Evolutionary conservation across 352 stramenopile genomes (phyloP).

Genomic region (Elongisporangium anandrum): DNA sequence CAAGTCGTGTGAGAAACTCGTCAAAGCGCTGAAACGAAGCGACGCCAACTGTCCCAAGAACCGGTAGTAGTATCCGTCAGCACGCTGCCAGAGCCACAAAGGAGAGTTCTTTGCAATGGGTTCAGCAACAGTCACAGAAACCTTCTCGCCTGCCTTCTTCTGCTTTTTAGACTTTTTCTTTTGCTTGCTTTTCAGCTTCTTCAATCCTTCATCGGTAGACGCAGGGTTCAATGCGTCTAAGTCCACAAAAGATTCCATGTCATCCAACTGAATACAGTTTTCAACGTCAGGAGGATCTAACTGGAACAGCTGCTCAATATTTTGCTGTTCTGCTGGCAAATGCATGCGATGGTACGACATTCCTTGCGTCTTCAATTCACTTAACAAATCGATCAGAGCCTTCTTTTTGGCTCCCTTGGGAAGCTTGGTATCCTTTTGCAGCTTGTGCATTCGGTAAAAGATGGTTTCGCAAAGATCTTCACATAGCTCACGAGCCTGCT

Average conservation of each 20-base stretch:
- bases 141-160: constrained; percentile 11
- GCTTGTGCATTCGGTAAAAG: constrained; percentile 92
- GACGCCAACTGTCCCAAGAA: constrained; percentile 76
- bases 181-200: constrained; percentile 20
- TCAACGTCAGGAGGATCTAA: constrained; percentile 81
- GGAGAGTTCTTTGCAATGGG: constrained; percentile 46
- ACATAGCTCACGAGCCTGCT: constrained; percentile 71
- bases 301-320: constrained; percentile 80
- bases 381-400: constrained; percentile 94
- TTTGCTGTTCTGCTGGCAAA: constrained; percentile 62
- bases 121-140: constrained; percentile 8
- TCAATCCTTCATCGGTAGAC: constrained; percentile 8
- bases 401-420: constrained; percentile 97
- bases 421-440: constrained; percentile 72
- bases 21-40: constrained; percentile 73
- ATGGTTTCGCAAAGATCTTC: constrained; percentile 92
- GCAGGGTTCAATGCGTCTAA: constrained; percentile 7
- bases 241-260: constrained; percentile 42
- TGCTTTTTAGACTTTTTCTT: constrained; percentile 22
- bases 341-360: constrained; percentile 76
- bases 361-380: constrained; percentile 83
- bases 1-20: constrained; percentile 84
- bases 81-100: constrained; percentile 78
- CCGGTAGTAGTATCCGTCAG: constrained; percentile 88
- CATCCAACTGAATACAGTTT: constrained; percentile 75